Evolutionary conservation across 2,329 filamentous ascomycete species (phyloP).

Genomic region (Aspergillus fischeri): DNA sequence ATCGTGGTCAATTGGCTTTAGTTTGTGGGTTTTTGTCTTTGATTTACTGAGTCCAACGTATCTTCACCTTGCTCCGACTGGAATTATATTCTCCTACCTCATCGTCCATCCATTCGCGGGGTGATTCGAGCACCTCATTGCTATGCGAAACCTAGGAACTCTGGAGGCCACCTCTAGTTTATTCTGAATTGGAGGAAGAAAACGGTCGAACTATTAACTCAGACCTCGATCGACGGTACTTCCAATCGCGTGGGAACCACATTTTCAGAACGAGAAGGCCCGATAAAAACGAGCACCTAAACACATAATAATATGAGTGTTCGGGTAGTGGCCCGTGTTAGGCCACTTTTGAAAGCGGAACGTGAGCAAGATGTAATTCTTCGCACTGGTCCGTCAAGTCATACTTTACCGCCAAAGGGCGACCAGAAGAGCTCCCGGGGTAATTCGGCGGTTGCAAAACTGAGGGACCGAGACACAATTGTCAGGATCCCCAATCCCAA

Average conservation of each 20-base stretch:
- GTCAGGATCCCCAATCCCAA: slow-evolving; percentile 92
- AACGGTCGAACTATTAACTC: slow-evolving; percentile 7
- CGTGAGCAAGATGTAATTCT: slow-evolving; percentile 85
- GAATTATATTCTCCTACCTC: not conserved
- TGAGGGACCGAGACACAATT: slow-evolving; percentile 58
- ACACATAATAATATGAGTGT: slow-evolving; percentile 48
- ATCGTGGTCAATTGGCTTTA: not conserved
- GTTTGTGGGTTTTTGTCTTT: not conserved
- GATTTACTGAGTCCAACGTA: not conserved
- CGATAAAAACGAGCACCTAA: slow-evolving; percentile 4
- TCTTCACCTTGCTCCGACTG: not conserved
- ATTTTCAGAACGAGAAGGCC: slow-evolving; percentile 2
- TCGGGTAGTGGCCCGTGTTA: slow-evolving; percentile 83
- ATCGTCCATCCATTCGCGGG: not conserved
- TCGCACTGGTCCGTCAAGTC: slow-evolving; percentile 52
- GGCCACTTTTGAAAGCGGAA: slow-evolving; percentile 82
- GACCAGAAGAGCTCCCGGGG: slow-evolving; percentile 24
- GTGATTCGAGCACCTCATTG: not conserved
- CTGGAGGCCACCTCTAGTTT: not conserved
- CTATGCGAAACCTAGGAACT: not conserved
- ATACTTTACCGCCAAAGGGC: slow-evolving; percentile 14
- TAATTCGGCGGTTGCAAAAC: slow-evolving; percentile 23
- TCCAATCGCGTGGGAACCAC: not conserved
- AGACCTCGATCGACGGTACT: not conserved
- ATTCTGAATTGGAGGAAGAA: not conserved